These are phyloP conservation scores for Populus trichocarpa DNA, from an alignment of 441 rosid genomes.

Conservation along the genomic window DNA sequence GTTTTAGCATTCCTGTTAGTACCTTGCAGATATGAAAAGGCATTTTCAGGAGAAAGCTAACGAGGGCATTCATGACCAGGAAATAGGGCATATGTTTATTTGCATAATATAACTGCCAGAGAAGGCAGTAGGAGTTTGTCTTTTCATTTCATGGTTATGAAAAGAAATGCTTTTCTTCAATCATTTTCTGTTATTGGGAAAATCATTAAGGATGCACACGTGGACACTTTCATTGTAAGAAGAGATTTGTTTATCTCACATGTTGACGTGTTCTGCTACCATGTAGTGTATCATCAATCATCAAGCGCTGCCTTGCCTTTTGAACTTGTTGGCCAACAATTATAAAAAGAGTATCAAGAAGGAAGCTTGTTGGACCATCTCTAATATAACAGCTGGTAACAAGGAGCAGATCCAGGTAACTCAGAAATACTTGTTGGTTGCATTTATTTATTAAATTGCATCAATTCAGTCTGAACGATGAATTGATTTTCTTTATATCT, in stretches of 20 bases:
- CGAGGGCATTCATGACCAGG: no score
- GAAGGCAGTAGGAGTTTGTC: background rate
- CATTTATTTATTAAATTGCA: conserved; percentile 6
- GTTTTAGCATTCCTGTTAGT: background rate
- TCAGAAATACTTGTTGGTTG: background rate
- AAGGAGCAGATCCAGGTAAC: conserved; percentile 83
- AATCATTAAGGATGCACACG: background rate
- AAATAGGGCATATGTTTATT: background rate
- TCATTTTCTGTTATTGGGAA: background rate
- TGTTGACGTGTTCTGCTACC: conserved; percentile 10
- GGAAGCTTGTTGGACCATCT: conserved; percentile 96
- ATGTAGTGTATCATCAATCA: conserved; percentile 61
- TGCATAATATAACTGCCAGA: background rate
- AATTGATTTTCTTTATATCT: background rate
- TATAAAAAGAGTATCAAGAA: conserved; percentile 83
- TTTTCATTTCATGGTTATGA: background rate
- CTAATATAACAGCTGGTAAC: conserved; percentile 95
- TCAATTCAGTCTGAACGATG: background rate
- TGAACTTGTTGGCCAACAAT: conserved; percentile 60
- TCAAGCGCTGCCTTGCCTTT: conserved; percentile 70
- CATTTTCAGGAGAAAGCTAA: no score
- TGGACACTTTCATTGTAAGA: background rate
- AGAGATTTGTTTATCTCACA: background rate
- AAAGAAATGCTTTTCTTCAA: background rate
- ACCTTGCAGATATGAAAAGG: background rate